Evolutionary conservation across 148 eudicot genomes (phyloP).

Genomic region (Tetragonia tetragonoides): DNA sequence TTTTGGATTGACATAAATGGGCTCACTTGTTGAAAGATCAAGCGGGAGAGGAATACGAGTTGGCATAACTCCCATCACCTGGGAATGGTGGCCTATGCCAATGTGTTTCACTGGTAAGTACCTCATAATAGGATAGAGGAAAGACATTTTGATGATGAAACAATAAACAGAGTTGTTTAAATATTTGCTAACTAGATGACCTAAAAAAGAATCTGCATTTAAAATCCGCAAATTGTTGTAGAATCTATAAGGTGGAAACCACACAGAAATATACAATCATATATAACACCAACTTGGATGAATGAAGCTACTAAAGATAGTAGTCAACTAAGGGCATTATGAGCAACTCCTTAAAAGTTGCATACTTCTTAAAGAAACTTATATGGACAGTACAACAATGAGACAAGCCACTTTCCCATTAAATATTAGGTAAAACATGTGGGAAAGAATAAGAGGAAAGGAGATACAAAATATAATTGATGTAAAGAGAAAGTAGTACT

Average conservation of each 20-base stretch:
- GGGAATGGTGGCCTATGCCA: slow-evolving; percentile 36
- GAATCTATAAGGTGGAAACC: slow-evolving; percentile 38
- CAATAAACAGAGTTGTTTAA: slow-evolving; percentile 18
- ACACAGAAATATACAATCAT: slow-evolving; percentile 14
- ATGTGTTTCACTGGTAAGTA: slow-evolving; percentile 24
- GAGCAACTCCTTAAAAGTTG: not conserved
- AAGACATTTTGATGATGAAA: slow-evolving; percentile 24
- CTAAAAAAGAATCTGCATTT: slow-evolving; percentile 9
- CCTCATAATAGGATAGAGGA: slow-evolving; percentile 27
- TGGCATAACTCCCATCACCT: slow-evolving; percentile 43
- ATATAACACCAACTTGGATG: slow-evolving; percentile 19
- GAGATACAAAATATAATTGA: not conserved
- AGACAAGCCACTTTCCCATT: not conserved
- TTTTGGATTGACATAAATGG: slow-evolving; percentile 71
- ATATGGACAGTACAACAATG: not conserved
- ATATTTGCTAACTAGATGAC: slow-evolving; percentile 17
- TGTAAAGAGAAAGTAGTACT: not conserved
- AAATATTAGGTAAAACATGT: slow-evolving; percentile 8
- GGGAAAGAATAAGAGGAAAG: slow-evolving; percentile 1
- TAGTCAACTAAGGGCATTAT: slow-evolving; percentile 13
- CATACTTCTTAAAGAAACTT: not conserved
- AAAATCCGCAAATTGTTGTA: slow-evolving; percentile 4
- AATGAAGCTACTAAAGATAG: slow-evolving; percentile 26
- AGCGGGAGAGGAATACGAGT: slow-evolving; percentile 68
- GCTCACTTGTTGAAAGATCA: slow-evolving; percentile 45